Conservation (phyloP, 164 flowering plant genomes). For the Paratinospora sagittata region DNA sequence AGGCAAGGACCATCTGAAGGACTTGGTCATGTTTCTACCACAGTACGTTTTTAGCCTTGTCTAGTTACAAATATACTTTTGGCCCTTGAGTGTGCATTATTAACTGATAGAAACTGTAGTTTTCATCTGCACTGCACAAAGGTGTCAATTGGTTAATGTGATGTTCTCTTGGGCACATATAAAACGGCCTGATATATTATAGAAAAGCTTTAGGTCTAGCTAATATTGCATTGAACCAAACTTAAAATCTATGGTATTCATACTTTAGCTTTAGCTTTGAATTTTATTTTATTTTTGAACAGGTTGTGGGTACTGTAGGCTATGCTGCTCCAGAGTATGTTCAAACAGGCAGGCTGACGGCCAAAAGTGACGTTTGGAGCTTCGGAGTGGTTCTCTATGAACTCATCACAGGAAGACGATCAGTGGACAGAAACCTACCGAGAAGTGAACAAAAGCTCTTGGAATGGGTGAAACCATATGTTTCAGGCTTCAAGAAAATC, state of each 20-base stretch:
- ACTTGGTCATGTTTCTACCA: conserved; percentile 68
- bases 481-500: conserved; percentile 70
- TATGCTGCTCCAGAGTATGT: conserved; percentile 98
- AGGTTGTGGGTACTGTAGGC: conserved; percentile 95
- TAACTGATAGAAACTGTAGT: too few species aligned
- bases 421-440: conserved; percentile 80
- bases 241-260: background rate
- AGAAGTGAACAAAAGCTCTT: conserved; percentile 81
- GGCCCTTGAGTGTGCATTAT: background rate
- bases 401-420: conserved; percentile 83
- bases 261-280: background rate
- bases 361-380: conserved; percentile 97
- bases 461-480: conserved; percentile 84
- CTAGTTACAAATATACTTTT: background rate
- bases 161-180: background rate
- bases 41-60: conserved; percentile 40
- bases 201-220: background rate
- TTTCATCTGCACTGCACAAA: too few species aligned
- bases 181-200: background rate
- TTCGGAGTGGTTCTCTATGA: conserved; percentile 93
- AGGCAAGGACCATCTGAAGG: conserved; percentile 92
- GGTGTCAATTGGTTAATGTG: too few species aligned
- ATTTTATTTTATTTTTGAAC: conserved; percentile 10
- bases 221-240: background rate
- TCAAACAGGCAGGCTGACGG: conserved; percentile 73